Conservation (phyloP, 176 grass and related monocot species). For the Aegilops speltoides region DNA sequence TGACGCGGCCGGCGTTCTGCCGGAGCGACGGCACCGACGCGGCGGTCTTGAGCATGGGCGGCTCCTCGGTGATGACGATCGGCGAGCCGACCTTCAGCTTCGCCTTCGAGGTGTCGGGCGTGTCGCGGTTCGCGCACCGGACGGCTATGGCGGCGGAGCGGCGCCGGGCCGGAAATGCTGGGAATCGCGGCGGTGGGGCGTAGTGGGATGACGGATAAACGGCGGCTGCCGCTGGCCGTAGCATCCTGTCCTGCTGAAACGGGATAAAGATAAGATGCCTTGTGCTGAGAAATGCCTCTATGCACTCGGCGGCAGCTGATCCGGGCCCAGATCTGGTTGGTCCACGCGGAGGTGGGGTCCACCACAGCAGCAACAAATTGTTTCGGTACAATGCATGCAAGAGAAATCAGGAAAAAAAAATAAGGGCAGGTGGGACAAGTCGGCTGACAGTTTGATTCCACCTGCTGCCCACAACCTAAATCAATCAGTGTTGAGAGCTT, state of each 20-base stretch:
- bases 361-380: too few relatives aligned
- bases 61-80: slow-evolving; percentile 57
- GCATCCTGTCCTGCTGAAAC: not conserved
- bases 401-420: too few relatives aligned
- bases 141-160: not conserved
- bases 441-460: too few relatives aligned
- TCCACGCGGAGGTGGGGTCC: not conserved
- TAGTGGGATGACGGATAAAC: not conserved
- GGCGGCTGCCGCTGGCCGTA: not conserved
- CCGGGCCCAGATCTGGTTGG: not conserved
- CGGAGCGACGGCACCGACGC: slow-evolving; percentile 73
- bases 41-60: slow-evolving; percentile 72
- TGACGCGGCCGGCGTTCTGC: slow-evolving; percentile 62
- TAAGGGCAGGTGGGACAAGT: too few relatives aligned
- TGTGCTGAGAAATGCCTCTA: not conserved
- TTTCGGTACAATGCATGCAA: too few relatives aligned
- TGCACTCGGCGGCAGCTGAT: not conserved
- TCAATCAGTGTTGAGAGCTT: too few relatives aligned
- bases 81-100: slow-evolving; percentile 67
- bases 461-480: too few relatives aligned
- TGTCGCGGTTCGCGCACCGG: slow-evolving; percentile 7
- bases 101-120: not conserved
- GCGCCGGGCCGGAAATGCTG: not conserved
- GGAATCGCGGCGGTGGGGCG: not conserved
- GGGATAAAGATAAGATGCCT: not conserved